Evolutionary conservation across 345 rosid species (phyloP), one percentile per base, ranked within the genome.

Genomic region (Crucihimalaya himalaica): DNA sequence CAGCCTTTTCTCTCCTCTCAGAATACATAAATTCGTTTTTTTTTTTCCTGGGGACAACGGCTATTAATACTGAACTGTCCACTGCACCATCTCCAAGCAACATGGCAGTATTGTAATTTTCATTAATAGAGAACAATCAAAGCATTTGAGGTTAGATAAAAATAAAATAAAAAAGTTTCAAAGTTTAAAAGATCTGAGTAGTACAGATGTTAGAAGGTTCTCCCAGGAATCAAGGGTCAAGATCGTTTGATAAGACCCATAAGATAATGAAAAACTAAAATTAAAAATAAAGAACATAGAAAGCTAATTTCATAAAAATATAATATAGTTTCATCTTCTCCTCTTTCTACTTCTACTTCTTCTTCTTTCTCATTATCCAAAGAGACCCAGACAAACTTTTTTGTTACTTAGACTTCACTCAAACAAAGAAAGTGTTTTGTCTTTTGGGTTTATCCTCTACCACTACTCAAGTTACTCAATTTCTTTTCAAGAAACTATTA

Each of bases 141-240:
- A 72, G 71, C 32, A 68, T 39, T 63, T 63, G 43, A 42, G 43
- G 71, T 70, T 61, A 54, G 64, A 68, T 58, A 11, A 37, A 32
- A 77, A 79, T 11, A 48, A 40, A 52, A 13, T n/a, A 23, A 23
- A 13, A 0, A 75, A 70, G 71, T 43, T 50, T 19, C 65, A 66
- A 35, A 79, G 45, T 67, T 86, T 37, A 71, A 67, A 82, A 74
- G 80, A 79, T 78, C 52, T 70, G 67, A 79, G 37, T 52, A 79
- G 63, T 71, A 74, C 75, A 87, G 78, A 85, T 65, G 62, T 78
- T 81, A 88, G 91, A 92, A 92, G 92, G 84, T 88, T 88, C 69
- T 78, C 77, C 94, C 91, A 82, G 79, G 92, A 89, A 92, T 92
- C 92, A 92, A 88, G 94, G 96, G 96, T 80, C 88, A 84, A 77